phyloP scores from a whole-genome alignment of 2,329 filamentous ascomycete genomes.

The Daldinia eschscholtzii region DNA sequence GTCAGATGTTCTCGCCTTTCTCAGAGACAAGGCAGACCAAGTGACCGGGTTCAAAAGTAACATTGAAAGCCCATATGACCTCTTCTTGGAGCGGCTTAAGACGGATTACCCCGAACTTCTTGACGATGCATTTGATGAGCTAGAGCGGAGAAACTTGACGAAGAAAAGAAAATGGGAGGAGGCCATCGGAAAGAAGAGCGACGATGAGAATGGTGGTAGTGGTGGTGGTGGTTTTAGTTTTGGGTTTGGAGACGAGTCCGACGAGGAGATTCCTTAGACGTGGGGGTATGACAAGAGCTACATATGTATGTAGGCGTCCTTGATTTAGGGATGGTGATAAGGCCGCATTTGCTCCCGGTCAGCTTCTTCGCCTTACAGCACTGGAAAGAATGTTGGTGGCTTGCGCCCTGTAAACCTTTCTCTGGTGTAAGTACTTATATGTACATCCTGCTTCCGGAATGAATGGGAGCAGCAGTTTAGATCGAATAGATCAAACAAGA shows the following conservation, averaged over 20 bases:
- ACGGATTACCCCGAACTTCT: constrained; percentile 75
- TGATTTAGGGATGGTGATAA: constrained; percentile 22
- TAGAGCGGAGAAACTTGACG: constrained; percentile 71
- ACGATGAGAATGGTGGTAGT: constrained; percentile 51
- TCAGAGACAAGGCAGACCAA: constrained; percentile 85
- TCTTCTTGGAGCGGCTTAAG: constrained; percentile 79
- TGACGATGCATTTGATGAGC: constrained; percentile 71
- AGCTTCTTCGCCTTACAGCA: constrained; percentile 23
- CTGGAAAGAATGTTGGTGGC: constrained; percentile 33
- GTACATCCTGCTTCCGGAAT: constrained; percentile 31
- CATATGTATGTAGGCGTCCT: not conserved
- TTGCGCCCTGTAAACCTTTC: constrained; percentile 19
- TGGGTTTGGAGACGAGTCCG: constrained; percentile 64
- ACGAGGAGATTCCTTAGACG: constrained; percentile 60
- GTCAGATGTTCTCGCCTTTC: constrained; percentile 80
- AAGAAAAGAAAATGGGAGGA: constrained; percentile 91
- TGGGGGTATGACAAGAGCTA: constrained; percentile 33
- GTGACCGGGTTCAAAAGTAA: constrained; percentile 85
- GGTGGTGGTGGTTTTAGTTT: constrained; percentile 64
- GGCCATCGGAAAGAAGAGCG: constrained; percentile 70
- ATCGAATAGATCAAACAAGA: constrained; percentile 17
- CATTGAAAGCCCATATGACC: constrained; percentile 77
- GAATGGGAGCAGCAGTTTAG: constrained; percentile 17
- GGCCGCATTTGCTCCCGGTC: constrained; percentile 29
- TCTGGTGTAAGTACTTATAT: constrained; percentile 1